Conservation (phyloP, 331 rosid genomes). For the Stylosanthes scabra region DNA sequence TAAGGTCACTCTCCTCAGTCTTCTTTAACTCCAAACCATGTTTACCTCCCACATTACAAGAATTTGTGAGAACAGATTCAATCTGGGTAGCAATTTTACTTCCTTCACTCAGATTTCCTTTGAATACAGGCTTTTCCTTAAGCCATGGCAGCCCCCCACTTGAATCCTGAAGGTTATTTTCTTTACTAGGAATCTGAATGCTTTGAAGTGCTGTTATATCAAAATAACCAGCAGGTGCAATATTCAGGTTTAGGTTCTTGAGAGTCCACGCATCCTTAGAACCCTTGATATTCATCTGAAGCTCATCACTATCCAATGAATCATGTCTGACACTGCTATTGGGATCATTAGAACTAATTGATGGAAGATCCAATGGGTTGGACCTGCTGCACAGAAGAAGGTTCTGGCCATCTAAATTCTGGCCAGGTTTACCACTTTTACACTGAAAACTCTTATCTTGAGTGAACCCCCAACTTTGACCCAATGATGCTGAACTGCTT, state of each 20-base stretch:
- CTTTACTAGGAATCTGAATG: conserved; percentile 32
- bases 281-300: conserved; percentile 27
- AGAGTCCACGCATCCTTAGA: conserved; percentile 38
- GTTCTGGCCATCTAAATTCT: conserved; percentile 31
- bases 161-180: conserved; percentile 38
- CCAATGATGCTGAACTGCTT: conserved; percentile 33
- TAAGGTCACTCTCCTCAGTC: conserved; percentile 26
- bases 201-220: conserved; percentile 39
- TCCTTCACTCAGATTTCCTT: conserved; percentile 37
- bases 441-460: too few species aligned
- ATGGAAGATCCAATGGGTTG: conserved; percentile 32
- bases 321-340: conserved; percentile 9
- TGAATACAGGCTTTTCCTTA: conserved; percentile 27
- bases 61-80: conserved; percentile 28
- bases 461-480: conserved; percentile 38
- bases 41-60: conserved; percentile 16
- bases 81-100: conserved; percentile 33
- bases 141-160: conserved; percentile 38
- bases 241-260: conserved; percentile 60
- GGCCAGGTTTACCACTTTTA: too few species aligned
- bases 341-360: conserved; percentile 34
- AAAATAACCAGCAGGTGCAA: conserved; percentile 44
- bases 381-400: conserved; percentile 29
- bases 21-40: conserved; percentile 38
- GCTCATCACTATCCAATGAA: conserved; percentile 39